Conservation (phyloP, 2,329 filamentous ascomycete genomes). For the Aspergillus spinulosporus region DNA sequence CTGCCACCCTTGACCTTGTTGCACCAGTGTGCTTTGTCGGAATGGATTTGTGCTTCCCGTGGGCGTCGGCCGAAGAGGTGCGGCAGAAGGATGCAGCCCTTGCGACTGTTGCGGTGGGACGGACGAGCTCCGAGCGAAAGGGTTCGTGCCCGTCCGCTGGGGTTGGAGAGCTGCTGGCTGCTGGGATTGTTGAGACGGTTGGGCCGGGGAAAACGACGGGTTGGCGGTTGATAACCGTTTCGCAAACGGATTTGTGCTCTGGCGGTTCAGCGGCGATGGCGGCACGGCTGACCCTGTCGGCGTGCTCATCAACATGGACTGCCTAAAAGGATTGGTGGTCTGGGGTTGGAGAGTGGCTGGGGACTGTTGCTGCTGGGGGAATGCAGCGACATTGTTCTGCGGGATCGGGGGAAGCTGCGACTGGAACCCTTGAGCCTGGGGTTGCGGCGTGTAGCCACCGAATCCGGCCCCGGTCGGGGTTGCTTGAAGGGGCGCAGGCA, state of each 20-base stretch:
- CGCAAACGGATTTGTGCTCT: conserved; percentile 86
- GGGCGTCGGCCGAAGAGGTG: conserved; percentile 67
- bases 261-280: conserved; percentile 54
- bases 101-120: conserved; percentile 40
- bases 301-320: conserved; percentile 69
- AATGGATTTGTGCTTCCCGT: conserved; percentile 95
- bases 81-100: conserved; percentile 37
- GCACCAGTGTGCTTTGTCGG: conserved; percentile 84
- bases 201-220: conserved; percentile 30
- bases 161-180: conserved; percentile 43
- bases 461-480: conserved; percentile 76
- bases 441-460: conserved; percentile 73
- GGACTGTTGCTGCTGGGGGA: conserved; percentile 44
- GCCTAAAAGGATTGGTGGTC: conserved; percentile 88
- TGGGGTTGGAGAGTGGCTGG: conserved; percentile 41
- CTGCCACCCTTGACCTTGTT: conserved; percentile 85
- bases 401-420: conserved; percentile 48
- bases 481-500: conserved; percentile 55
- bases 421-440: conserved; percentile 57
- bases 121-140: conserved; percentile 61
- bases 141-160: conserved; percentile 69
- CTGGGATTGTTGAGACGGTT: conserved; percentile 27
- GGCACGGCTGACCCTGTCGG: conserved; percentile 54
- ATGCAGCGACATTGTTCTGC: conserved; percentile 51
- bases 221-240: conserved; percentile 52